Evolutionary conservation across 345 rosid genomes (phyloP), one percentile per base, ranked within the genome.

Genomic region (Citrus trifoliata): DNA sequence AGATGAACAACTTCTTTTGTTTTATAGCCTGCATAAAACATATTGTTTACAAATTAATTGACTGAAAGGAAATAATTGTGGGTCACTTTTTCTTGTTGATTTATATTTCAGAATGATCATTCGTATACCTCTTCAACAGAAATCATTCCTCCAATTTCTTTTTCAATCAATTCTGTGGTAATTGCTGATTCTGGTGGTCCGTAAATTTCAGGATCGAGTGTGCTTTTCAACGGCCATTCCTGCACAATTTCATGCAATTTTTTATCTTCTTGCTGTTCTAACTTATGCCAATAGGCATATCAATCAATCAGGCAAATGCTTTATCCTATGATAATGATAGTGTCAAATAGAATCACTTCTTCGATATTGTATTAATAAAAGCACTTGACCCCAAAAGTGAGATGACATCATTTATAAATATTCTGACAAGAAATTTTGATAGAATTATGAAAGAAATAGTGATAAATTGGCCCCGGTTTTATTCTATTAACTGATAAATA

Each of bases 211-310:
- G 96, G 90, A 74, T 94, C 97, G 24, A 94, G 91, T 24, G 85
- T 80, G 79, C 98, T 93, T 80, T 74, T 87, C 85, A 93, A 48
- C 35, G 98, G 98, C 96, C 96, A 94, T 72, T 94, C 98, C 98
- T 92, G 79, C 10, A 76, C 8, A 27, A 37, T 64, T 37, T 62
- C 27, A 67, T 27, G 16, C 66, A 67, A 38, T 55, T 72, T 72
- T 72, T 22, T 12, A 6, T n/a, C 30, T 13, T 5, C 2, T 3
- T 0, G 30, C 35, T 4, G 6, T 12, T 2, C 4, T 3, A 25
- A 46, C 51, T 46, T 12, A 46, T 46, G 51, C 0, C 48, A 46
- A 1, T 46, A 3, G 51, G 13, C 51, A 46, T 46, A 46, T 46
- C 51, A 46, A 12, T 46, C 18, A 46, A 46, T 12, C 51, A 46